Percentiles rank a stretch among this genome's conserved stretches.
These are phyloP conservation scores for Chenopodium berlandieri DNA, from an alignment of 148 eudicot genomes.

Conservation along the genomic window DNA sequence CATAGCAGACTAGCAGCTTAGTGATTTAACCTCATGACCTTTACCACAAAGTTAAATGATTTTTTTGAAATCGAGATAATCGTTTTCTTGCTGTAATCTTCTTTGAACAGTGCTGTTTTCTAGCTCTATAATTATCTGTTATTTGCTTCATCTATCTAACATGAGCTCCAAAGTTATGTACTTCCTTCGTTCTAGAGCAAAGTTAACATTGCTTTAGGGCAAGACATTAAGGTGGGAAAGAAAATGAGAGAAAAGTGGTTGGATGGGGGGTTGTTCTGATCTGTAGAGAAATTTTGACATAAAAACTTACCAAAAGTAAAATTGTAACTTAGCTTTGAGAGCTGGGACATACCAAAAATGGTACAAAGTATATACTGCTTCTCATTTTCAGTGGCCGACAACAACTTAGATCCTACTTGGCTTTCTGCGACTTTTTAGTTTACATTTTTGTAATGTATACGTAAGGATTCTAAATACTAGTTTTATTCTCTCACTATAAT, in stretches of 20 bases:
- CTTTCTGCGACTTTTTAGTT: neutral
- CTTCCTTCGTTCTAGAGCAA: neutral
- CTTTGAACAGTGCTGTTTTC: neutral
- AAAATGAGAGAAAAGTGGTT: too few relatives aligned
- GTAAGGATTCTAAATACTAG: neutral
- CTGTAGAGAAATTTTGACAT: too few relatives aligned
- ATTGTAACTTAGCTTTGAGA: neutral
- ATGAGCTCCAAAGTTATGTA: neutral
- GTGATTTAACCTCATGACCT: neutral
- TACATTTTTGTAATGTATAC: neutral
- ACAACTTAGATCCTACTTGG: neutral
- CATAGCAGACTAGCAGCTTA: neutral
- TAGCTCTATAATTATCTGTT: neutral
- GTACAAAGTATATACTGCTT: neutral
- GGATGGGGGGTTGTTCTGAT: too few relatives aligned
- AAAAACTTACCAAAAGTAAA: neutral
- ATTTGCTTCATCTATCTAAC: neutral
- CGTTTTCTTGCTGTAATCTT: neutral
- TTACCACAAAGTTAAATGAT: neutral
- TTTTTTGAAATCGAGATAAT: neutral
- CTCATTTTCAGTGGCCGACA: neutral
- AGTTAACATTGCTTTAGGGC: neutral
- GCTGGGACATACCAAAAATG: neutral
- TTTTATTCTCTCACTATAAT: slow-evolving; percentile 7
- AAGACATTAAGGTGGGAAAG: too few relatives aligned